Evolutionary conservation across 2,329 filamentous ascomycete species (phyloP), one percentile per base, ranked within the genome.

Genomic region (Diaporthe amygdali): DNA sequence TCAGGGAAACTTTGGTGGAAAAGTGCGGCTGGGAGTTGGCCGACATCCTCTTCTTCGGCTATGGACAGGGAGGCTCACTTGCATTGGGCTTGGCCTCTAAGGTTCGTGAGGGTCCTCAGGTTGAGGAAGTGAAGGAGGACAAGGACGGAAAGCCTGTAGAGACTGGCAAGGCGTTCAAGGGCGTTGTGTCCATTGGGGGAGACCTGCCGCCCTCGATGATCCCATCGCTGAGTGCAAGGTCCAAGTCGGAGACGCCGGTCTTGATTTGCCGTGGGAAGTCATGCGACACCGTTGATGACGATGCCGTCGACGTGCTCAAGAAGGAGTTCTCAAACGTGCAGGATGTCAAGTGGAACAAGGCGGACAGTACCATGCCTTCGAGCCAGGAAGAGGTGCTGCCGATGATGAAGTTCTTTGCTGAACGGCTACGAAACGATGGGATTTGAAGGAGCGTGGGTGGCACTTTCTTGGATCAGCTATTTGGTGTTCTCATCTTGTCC

Each of bases 321-420:
- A 83, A 84, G 51, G 87, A 89, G 68, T 96, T 96, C 80, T 83
- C 86, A 74, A 86, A 90, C 76, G 90, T 94, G 27, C 87, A 90
- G 79, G 86, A 91, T 74, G 90, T 90, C 69, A 89, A 89, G 77
- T 96, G 93, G 90, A 88, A 87, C 77, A 90, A 91, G 78, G 81
- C 80, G 3, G 93, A 92, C 7, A 94, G 97, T 80, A 88, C 88
- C 1, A 97, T 98, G 95, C 94, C 95, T n/a, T 84, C 86, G 55
- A 92, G 87, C 78, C 87, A 92, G 67, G 94, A 97, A 14, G 95
- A 98, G 85, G 95, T 97, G 88, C 78, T 95, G 77, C 95, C 95
- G 0, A 88, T 98, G 72, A 98, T 98, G 94, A 90, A 92, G 77
- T 98, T 92, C 76, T 88, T 95, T 76, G 91, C 92, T 0, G 87